These are phyloP conservation scores for Trametes sanguinea DNA, from an alignment of 768 basidiomycete species.

Conservation along the genomic window DNA sequence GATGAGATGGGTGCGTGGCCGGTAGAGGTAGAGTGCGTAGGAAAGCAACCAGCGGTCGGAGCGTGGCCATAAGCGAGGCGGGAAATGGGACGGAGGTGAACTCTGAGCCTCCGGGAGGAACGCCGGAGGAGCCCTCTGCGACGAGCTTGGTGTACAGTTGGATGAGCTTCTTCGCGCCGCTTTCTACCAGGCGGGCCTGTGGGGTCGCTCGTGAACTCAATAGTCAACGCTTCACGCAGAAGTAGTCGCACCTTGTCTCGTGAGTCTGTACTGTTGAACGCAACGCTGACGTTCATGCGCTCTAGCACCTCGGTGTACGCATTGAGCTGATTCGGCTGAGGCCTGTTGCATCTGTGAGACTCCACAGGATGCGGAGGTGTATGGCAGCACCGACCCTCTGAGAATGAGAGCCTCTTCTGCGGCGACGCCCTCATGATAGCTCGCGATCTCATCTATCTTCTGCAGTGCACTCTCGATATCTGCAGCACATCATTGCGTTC, in stretches of 20 bases:
- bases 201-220: background rate
- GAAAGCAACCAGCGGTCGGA: constrained; percentile 67
- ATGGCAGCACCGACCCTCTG: constrained; percentile 56
- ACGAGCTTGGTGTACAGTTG: constrained; percentile 86
- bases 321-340: constrained; percentile 66
- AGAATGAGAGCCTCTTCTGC: constrained; percentile 79
- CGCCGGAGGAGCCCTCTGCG: constrained; percentile 82
- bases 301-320: constrained; percentile 73
- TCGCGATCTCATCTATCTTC: constrained; percentile 79
- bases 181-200: constrained; percentile 75
- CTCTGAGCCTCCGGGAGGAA: constrained; percentile 62
- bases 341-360: constrained; percentile 42
- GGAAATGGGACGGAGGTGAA: constrained; percentile 58
- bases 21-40: constrained; percentile 75
- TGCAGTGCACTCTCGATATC: constrained; percentile 79
- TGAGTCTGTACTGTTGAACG: constrained; percentile 66
- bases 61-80: constrained; percentile 48
- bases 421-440: constrained; percentile 71
- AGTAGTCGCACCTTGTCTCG: constrained; percentile 50
- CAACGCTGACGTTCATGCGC: constrained; percentile 76
- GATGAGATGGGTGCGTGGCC: constrained; percentile 81
- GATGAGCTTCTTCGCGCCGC: constrained; percentile 78
- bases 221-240: too few species aligned
- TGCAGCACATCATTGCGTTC: constrained; percentile 31
- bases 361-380: background rate